Base-by-base conservation (phyloP, 768 basidiomycete genomes). In the Dacryopinax primogenitus region DNA sequence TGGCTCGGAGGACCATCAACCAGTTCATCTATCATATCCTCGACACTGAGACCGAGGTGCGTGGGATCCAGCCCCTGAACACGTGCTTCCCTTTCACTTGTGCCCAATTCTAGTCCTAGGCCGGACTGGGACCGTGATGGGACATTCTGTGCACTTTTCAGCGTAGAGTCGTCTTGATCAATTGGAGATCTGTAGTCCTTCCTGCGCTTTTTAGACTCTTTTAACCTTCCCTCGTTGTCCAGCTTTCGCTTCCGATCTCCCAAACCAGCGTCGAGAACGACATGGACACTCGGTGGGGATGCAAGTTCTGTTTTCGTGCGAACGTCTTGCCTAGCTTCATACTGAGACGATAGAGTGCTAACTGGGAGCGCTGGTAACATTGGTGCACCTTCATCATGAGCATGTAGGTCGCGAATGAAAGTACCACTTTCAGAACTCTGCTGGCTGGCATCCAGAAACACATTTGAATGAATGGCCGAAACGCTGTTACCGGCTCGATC, bases 1-100 rank as follows among this genome's bases (percentile, higher is more conserved):
- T 28, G 51, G 18, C 51, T 58, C 18, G 51, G 51, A 15, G 51
- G 51, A 3, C 51, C 51, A 32, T 58, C 51, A 18, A 58, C 51
- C 23, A 58, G 26, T 30, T 58, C 51, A 32, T 58, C 51, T 9
- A 58, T 58, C 51, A 58, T 58, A 30, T 58, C 51, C 18, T 58
- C 51, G 26, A 58, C 51, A 30, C 51, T 58, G 13, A 58, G 51
- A 32, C 51, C 51, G 9, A 58, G 18, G 26, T 58, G 51, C 4
- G 51, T 28, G 32, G 51, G 51, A 28, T 30, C 26, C 4, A 58
- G 30, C 32, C 26, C 26, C 4, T 11, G 11, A 32, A 18, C 15
- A 9, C 15, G 23, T 30, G 51, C 9, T 18, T 13, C 51, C 15
- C 32, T 58, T 30, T 18, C 51, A 13, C 3, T 6, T 28, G 51